These are phyloP conservation scores for Vaccinium myrtillus DNA, from an alignment of 148 eudicot genomes.

Conservation along the genomic window DNA sequence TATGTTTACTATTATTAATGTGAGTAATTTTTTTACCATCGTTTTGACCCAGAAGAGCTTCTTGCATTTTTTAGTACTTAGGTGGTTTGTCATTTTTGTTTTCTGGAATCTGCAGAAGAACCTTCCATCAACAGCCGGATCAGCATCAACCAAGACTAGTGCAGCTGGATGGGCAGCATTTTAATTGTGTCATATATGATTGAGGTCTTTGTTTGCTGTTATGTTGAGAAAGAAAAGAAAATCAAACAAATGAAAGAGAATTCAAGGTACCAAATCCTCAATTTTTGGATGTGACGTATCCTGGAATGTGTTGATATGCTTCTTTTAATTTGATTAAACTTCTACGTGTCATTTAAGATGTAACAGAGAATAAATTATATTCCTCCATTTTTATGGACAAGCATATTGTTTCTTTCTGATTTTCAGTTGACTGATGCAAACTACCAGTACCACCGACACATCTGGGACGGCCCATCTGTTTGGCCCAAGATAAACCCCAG, in stretches of 20 bases:
- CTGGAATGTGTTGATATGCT: slow-evolving; percentile 16
- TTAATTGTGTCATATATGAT: slow-evolving; percentile 32
- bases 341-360: not conserved
- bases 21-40: no score
- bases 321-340: slow-evolving; percentile 14
- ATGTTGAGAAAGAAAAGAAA: slow-evolving; percentile 8
- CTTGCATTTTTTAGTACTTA: not conserved
- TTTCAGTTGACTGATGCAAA: not conserved
- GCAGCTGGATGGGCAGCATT: slow-evolving; percentile 99
- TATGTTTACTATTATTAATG: not conserved
- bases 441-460: not conserved
- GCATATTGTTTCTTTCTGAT: not conserved
- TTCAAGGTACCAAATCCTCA: slow-evolving; percentile 2
- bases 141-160: slow-evolving; percentile 60
- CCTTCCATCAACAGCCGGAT: slow-evolving; percentile 73
- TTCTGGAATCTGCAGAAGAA: slow-evolving; percentile 54
- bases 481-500: not conserved
- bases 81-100: slow-evolving; percentile 15
- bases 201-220: slow-evolving; percentile 35
- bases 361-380: not conserved
- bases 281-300: slow-evolving; percentile 13
- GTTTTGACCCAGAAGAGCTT: not conserved
- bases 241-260: slow-evolving; percentile 6
- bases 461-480: not conserved
- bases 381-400: not conserved